These are phyloP conservation scores for Claviceps citrina DNA, from an alignment of 2,329 filamentous ascomycete species.

Conservation along the genomic window DNA sequence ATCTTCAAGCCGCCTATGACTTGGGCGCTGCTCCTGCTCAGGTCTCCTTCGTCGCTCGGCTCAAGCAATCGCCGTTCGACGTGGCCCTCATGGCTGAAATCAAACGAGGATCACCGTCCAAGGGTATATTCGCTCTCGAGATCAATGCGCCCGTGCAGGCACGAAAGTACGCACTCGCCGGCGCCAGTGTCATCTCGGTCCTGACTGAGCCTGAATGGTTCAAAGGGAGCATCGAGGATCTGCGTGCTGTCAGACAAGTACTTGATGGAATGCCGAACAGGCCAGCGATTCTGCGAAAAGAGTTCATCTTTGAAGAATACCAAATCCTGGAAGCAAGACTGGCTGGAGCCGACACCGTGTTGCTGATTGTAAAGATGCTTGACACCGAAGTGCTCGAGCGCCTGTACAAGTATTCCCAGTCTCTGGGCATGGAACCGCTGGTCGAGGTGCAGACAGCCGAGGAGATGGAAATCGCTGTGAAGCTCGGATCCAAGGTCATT, in stretches of 20 bases:
- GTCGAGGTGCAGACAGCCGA: constrained; percentile 92
- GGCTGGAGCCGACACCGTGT: constrained; percentile 82
- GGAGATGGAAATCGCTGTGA: constrained; percentile 79
- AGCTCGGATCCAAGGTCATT: constrained; percentile 77
- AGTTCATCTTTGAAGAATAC: constrained; percentile 96
- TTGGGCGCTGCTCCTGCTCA: constrained; percentile 73
- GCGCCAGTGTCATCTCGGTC: constrained; percentile 95
- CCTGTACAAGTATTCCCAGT: constrained; percentile 77
- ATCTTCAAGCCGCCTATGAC: constrained; percentile 76
- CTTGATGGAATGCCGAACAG: constrained; percentile 84
- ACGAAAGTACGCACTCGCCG: constrained; percentile 78
- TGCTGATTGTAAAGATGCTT: constrained; percentile 98
- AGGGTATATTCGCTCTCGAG: constrained; percentile 79
- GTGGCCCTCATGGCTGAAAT: constrained; percentile 95
- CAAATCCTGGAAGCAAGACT: constrained; percentile 90
- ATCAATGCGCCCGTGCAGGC: constrained; percentile 84
- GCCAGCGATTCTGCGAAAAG: constrained; percentile 82
- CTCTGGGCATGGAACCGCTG: constrained; percentile 89
- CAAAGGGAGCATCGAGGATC: constrained; percentile 90
- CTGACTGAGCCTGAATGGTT: constrained; percentile 98
- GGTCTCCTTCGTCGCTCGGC: constrained; percentile 61
- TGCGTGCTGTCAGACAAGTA: constrained; percentile 73
- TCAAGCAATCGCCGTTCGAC: constrained; percentile 71
- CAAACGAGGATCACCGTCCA: constrained; percentile 90
- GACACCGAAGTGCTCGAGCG: constrained; percentile 55